These are phyloP conservation scores for Lachnellula hyalina DNA, from an alignment of 2,329 filamentous ascomycete genomes.

Conservation along the genomic window DNA sequence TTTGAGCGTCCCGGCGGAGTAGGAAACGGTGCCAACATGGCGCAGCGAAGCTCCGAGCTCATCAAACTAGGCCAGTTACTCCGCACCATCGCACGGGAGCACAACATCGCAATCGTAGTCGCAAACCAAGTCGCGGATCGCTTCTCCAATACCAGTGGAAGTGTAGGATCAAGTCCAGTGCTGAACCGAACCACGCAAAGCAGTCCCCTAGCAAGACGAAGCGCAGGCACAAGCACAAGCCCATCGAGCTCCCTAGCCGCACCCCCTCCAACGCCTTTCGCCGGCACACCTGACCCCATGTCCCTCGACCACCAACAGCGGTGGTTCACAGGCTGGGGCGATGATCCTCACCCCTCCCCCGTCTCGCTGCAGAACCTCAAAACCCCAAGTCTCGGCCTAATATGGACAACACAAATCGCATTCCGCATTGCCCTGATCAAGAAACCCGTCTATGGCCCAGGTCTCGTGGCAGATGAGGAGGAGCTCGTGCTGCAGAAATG, in stretches of 20 bases:
- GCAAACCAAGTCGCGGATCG: constrained; percentile 95
- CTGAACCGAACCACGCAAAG: constrained; percentile 16
- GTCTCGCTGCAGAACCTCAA: constrained; percentile 51
- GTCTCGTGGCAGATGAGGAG: constrained; percentile 32
- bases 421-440: constrained; percentile 78
- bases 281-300: constrained; percentile 48
- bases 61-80: constrained; percentile 71
- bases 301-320: constrained; percentile 83
- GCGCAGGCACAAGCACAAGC: neutral
- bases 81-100: constrained; percentile 65
- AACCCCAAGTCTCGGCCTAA: constrained; percentile 79
- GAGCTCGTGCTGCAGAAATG: constrained; percentile 52
- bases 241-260: constrained; percentile 23
- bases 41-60: constrained; percentile 70
- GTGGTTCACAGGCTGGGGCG: constrained; percentile 95
- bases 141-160: constrained; percentile 42
- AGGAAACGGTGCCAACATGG: constrained; percentile 53
- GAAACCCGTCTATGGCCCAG: constrained; percentile 46
- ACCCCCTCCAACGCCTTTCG: constrained; percentile 13
- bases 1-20: constrained; percentile 55
- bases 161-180: constrained; percentile 12
- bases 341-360: constrained; percentile 43
- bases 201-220: constrained; percentile 23
- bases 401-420: constrained; percentile 87
- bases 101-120: constrained; percentile 80